These are phyloP conservation scores for Pseudocercospora eumusae DNA, from an alignment of 2,329 filamentous ascomycete genomes.

Conservation along the genomic window DNA sequence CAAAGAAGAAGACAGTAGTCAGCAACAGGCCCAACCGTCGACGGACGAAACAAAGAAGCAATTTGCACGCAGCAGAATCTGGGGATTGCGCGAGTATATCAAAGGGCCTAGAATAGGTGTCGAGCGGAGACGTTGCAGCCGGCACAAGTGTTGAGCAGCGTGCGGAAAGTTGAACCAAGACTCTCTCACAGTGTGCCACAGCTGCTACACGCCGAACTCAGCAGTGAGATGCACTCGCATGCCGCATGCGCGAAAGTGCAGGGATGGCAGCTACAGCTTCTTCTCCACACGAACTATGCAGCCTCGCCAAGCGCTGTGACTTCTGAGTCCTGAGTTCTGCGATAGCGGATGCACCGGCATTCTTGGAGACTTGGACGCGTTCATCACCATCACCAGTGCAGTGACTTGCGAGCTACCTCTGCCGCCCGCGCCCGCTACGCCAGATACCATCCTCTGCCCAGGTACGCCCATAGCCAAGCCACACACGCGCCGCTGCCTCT, in stretches of 20 bases:
- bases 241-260: conserved; percentile 3
- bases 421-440: conserved; percentile 9
- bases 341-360: conserved; percentile 29
- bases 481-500: neutral
- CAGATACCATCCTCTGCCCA: neutral
- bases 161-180: conserved; percentile 10
- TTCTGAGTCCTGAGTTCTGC: no score
- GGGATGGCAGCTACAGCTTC: conserved; percentile 5
- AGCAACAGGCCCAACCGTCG: neutral
- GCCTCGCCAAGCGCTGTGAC: conserved; percentile 22
- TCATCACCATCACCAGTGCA: no score
- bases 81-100: conserved; percentile 3
- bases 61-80: neutral
- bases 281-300: no score
- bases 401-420: conserved; percentile 16
- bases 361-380: neutral
- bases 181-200: no score
- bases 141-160: conserved; percentile 8
- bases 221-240: neutral
- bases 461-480: neutral
- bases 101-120: neutral
- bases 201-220: no score
- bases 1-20: neutral
- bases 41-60: neutral
- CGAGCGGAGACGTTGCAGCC: neutral